phyloP scores from a whole-genome alignment of 2,329 filamentous ascomycete genomes.

The Calonectria honghensis region DNA sequence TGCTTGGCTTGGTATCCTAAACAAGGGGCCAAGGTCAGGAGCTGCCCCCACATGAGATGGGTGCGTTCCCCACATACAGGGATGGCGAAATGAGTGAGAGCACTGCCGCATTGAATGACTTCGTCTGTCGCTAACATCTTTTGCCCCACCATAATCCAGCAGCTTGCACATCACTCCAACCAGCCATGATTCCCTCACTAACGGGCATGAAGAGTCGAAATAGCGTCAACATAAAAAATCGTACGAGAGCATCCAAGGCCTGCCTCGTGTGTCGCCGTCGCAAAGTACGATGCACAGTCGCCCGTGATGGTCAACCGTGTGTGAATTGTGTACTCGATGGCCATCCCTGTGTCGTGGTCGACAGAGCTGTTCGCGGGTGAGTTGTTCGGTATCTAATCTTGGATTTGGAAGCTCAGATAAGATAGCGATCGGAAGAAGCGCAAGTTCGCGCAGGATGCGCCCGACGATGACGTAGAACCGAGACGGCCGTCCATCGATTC shows the following conservation, averaged over 20 bases:
- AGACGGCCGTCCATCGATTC: slow-evolving; percentile 1
- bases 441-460: neutral
- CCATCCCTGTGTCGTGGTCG: slow-evolving; percentile 8
- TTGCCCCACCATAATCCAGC: neutral
- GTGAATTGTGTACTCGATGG: slow-evolving; percentile 18
- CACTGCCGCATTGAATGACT: neutral
- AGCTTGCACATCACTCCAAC: neutral
- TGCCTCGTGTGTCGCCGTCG: slow-evolving; percentile 18
- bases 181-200: neutral
- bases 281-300: slow-evolving; percentile 14
- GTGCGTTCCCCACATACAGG: slow-evolving; percentile 12
- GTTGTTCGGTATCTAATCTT: neutral
- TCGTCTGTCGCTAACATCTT: neutral
- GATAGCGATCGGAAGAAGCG: neutral
- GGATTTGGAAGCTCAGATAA: neutral
- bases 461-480: neutral
- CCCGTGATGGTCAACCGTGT: slow-evolving; percentile 6
- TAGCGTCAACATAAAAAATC: neutral
- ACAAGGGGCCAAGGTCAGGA: neutral
- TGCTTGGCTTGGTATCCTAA: neutral
- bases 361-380: slow-evolving; percentile 1
- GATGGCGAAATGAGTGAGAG: neutral
- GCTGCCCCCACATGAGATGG: neutral
- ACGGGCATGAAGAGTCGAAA: neutral
- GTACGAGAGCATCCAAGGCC: slow-evolving; percentile 16